Evolutionary conservation across 2,329 filamentous ascomycete species (phyloP), one percentile per base, ranked within the genome.

Genomic region (Xylariaceae sp.): DNA sequence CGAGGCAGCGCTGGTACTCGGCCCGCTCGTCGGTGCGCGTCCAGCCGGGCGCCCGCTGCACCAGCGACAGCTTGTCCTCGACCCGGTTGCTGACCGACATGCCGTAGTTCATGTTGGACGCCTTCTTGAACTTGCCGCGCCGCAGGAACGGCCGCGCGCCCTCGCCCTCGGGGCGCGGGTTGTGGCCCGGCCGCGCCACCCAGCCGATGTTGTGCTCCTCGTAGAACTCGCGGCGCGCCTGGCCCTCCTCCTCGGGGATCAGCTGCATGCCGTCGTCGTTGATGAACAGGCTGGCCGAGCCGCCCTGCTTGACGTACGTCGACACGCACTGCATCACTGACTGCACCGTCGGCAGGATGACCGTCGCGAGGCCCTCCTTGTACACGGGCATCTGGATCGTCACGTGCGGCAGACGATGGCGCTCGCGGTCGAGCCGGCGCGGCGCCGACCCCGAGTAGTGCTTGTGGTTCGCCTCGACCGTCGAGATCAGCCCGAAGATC

Each of bases 51-150:
- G 66, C 61, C 33, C 83, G 75, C 36, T 75, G 58, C 46, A 80
- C 62, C 21, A 58, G 53, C 14, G 61, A 56, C 3, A 87, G 66
- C 59, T 77, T 81, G 31, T 85, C 81, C 54, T 87, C 82, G 21
- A 86, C 77, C 45, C 72, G 74, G 60, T 72, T 77, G 19, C 76
- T 80, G 39, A 83, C 68, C 68, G 80, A 78, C 40, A 83, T 63
- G 17, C 68, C 77, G 45, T 72, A 82, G 61, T 83, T 83, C 78
- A 83, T 83, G 64, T 83, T 83, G 38, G 77, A 82, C 1, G 78
- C 78, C 66, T 83, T 76, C 63, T 77, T 76, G 61, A 78, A 77
- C 63, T 82, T 81, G 50, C 77, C 78, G 47, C 68, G 70, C 36
- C 78, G 71, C 35, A 72, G 46, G 50, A 78, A 80, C 8, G 63